Evolutionary conservation across 2,329 filamentous ascomycete species (phyloP).

Genomic region (Hypomyces rosellus): DNA sequence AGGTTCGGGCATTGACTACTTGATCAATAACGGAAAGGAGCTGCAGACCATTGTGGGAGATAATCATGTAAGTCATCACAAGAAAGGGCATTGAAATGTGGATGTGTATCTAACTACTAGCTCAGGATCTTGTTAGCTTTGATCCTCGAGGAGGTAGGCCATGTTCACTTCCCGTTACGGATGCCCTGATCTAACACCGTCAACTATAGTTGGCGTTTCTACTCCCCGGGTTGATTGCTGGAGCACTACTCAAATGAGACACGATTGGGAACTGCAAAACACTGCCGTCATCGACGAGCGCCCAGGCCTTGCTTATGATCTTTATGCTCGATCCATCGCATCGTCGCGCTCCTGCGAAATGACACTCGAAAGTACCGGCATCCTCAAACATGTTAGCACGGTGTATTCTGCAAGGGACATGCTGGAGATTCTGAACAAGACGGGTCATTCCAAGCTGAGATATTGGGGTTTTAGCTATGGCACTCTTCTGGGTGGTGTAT

Average conservation of each 20-base stretch:
- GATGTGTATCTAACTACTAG: neutral
- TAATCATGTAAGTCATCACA: constrained; percentile 34
- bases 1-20: constrained; percentile 36
- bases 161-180: neutral
- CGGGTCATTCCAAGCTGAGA: constrained; percentile 35
- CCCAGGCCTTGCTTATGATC: constrained; percentile 39
- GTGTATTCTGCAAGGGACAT: constrained; percentile 41
- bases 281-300: constrained; percentile 41
- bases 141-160: constrained; percentile 42
- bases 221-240: constrained; percentile 48
- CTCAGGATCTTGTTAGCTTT: constrained; percentile 42
- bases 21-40: constrained; percentile 24
- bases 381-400: constrained; percentile 38
- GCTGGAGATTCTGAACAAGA: constrained; percentile 39
- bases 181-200: neutral
- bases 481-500: constrained; percentile 45
- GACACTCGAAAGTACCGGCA: constrained; percentile 27
- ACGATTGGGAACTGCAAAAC: constrained; percentile 37
- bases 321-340: constrained; percentile 36
- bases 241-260: constrained; percentile 33
- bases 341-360: constrained; percentile 38
- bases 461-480: constrained; percentile 54
- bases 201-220: constrained; percentile 36
- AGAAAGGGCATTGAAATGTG: neutral
- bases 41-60: constrained; percentile 40